Base-by-base conservation (phyloP, 148 eudicot species). In the Diospyros kaki region DNA sequence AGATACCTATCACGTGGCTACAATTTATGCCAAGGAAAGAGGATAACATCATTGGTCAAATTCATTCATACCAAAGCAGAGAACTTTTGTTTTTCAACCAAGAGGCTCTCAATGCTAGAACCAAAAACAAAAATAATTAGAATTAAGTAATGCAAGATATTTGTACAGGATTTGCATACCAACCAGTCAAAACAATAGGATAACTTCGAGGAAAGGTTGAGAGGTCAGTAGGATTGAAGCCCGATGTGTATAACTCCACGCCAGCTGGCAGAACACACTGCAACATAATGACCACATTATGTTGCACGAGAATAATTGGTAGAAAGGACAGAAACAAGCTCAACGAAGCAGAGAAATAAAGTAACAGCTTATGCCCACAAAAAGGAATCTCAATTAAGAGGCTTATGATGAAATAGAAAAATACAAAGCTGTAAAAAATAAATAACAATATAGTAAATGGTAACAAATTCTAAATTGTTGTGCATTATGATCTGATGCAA, bases 211-310 rank as follows among this genome's bases (percentile, higher is more conserved):
- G 99, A 86, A 82, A 80, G 15, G 97, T 89, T 63, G 84, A 85
- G 50, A 78, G 79, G 61, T 90, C 95, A 74, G 67, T 80, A 69
- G 79, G 13, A 83, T 92, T 83, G 67, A 82, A 83, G 51, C 97
- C 95, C 12, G 84, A 81, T 46, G 86, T 12, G 76, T 90, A 89
- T 77, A 95, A 89, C 83, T 89, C 97, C 69, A 90, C 93, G 63
- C 98, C 98, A 76, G 94, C 98, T 75, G 98, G 98, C 76, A 95
- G 78, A 78, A 92, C 98, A 87, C 98, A 95, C 97, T 92, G 90
- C 87, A 88, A 79, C 75, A 9, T 15, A 68, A 74, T 50, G 69
- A 51, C 68, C 50, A 15, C 38, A 41, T 15, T 56, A 17, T 55
- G 78, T 62, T 62, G 76, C 13, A 28, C 43, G n/a, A 50, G 4